Evolutionary conservation across 2,329 filamentous ascomycete species (phyloP).

Genomic region (Sporothrix sp.): DNA sequence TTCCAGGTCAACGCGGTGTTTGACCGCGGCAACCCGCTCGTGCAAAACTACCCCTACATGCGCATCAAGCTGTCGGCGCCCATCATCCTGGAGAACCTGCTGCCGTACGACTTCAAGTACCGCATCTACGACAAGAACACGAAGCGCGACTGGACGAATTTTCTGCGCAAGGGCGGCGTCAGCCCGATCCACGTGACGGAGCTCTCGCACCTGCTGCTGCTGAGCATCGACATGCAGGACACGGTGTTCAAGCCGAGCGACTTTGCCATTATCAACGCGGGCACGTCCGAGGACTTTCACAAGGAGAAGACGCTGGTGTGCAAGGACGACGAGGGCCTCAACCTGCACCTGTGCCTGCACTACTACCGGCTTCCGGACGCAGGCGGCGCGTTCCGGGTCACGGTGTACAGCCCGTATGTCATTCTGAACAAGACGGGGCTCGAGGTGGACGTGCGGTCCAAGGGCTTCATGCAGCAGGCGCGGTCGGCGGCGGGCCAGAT

Average conservation of each 20-base stretch:
- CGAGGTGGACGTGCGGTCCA: slow-evolving; percentile 77
- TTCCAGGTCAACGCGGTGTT: slow-evolving; percentile 89
- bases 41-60: slow-evolving; percentile 87
- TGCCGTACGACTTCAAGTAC: slow-evolving; percentile 98
- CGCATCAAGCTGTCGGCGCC: slow-evolving; percentile 83
- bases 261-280: slow-evolving; percentile 93
- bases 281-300: slow-evolving; percentile 75
- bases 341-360: slow-evolving; percentile 74
- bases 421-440: slow-evolving; percentile 92
- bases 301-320: slow-evolving; percentile 70
- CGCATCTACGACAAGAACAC: slow-evolving; percentile 98
- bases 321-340: slow-evolving; percentile 74
- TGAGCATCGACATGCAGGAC: slow-evolving; percentile 95
- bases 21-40: slow-evolving; percentile 74
- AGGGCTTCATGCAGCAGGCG: slow-evolving; percentile 76
- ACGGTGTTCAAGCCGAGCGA: slow-evolving; percentile 91
- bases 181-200: slow-evolving; percentile 97
- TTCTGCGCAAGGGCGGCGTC: slow-evolving; percentile 88
- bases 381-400: slow-evolving; percentile 91
- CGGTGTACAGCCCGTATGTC: slow-evolving; percentile 89
- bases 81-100: slow-evolving; percentile 83
- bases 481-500: slow-evolving; percentile 76
- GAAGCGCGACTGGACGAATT: slow-evolving; percentile 98
- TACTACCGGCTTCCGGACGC: slow-evolving; percentile 86
- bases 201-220: slow-evolving; percentile 79